Percentiles rank a stretch among this genome's conserved stretches.
Conservation (phyloP, 2,329 filamentous ascomycete genomes). For the Penicillium sp. region DNA sequence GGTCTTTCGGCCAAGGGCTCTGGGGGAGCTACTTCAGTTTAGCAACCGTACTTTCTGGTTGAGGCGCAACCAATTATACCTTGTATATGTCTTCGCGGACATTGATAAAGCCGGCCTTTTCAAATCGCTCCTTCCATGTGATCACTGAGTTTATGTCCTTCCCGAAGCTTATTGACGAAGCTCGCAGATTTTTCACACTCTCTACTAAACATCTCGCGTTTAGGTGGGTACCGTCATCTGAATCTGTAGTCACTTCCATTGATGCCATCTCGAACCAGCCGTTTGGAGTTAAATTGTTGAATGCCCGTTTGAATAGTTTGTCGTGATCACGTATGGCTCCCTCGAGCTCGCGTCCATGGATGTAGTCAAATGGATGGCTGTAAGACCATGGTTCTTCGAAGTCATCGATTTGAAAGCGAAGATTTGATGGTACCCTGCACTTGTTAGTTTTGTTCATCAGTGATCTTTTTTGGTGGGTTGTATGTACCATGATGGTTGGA, state of each 20-base stretch:
- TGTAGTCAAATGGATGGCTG: slow-evolving; percentile 29
- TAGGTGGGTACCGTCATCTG: slow-evolving; percentile 43
- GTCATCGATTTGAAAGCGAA: slow-evolving; percentile 35
- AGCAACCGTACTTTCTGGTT: slow-evolving; percentile 9
- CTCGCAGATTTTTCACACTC: slow-evolving; percentile 30
- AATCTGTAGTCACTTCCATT: slow-evolving; percentile 25
- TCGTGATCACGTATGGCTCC: slow-evolving; percentile 10
- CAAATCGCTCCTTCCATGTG: slow-evolving; percentile 45
- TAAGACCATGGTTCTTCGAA: slow-evolving; percentile 28
- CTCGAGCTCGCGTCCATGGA: slow-evolving; percentile 28
- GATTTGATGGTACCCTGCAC: slow-evolving; percentile 34
- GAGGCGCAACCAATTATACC: slow-evolving; percentile 15
- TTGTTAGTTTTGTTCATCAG: slow-evolving; percentile 19
- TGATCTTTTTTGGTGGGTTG: slow-evolving; percentile 23
- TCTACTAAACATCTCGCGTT: slow-evolving; percentile 25
- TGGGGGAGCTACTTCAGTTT: slow-evolving; percentile 7
- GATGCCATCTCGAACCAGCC: slow-evolving; percentile 33
- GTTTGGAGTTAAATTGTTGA: slow-evolving; percentile 27
- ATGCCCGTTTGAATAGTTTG: slow-evolving; percentile 7
- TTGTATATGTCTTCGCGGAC: slow-evolving; percentile 51
- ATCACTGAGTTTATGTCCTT: slow-evolving; percentile 33
- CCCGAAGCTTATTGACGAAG: slow-evolving; percentile 31
- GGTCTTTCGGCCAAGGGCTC: slow-evolving; percentile 16
- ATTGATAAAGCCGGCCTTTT: slow-evolving; percentile 55
- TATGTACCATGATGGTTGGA: slow-evolving; percentile 36